These are phyloP conservation scores for Yamadazyma kanchanaburiensis DNA, from an alignment of 1,139 yeast species.

Conservation along the genomic window DNA sequence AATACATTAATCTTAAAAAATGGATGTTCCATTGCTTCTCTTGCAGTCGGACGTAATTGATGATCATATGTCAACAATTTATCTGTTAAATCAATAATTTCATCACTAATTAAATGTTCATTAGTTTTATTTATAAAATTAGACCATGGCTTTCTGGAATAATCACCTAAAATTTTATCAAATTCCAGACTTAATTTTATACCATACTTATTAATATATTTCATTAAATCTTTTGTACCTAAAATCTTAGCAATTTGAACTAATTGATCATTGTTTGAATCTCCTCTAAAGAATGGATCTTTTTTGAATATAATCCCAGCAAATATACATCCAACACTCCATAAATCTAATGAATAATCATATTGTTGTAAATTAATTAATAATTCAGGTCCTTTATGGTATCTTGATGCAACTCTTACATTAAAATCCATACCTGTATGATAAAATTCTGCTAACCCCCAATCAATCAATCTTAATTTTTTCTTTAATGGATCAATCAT, in stretches of 20 bases:
- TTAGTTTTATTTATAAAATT: constrained; percentile 74
- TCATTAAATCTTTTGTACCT: constrained; percentile 66
- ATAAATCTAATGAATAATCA: constrained; percentile 73
- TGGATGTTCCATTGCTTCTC: constrained; percentile 78
- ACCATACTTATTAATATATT: constrained; percentile 60
- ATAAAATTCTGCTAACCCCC: constrained; percentile 85
- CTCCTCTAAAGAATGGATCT: constrained; percentile 79
- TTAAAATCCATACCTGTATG: constrained; percentile 77
- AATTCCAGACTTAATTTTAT: constrained; percentile 62
- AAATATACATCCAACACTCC: constrained; percentile 82
- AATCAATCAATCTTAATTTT: constrained; percentile 68
- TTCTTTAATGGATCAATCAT: constrained; percentile 72
- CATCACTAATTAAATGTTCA: constrained; percentile 62
- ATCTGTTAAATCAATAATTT: constrained; percentile 81
- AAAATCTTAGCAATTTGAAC: constrained; percentile 75
- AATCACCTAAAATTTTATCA: constrained; percentile 64
- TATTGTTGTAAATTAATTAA: constrained; percentile 71
- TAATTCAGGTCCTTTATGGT: constrained; percentile 79
- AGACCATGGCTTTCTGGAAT: constrained; percentile 83
- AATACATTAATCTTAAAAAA: constrained; percentile 54
- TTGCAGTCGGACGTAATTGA: constrained; percentile 90
- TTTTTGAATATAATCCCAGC: constrained; percentile 74
- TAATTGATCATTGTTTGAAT: constrained; percentile 73
- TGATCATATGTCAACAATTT: constrained; percentile 86
- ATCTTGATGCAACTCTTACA: constrained; percentile 77